Evolutionary conservation across 2,329 filamentous ascomycete species (phyloP), one percentile per base, ranked within the genome.

Genomic region (Fusarium agapanthi): DNA sequence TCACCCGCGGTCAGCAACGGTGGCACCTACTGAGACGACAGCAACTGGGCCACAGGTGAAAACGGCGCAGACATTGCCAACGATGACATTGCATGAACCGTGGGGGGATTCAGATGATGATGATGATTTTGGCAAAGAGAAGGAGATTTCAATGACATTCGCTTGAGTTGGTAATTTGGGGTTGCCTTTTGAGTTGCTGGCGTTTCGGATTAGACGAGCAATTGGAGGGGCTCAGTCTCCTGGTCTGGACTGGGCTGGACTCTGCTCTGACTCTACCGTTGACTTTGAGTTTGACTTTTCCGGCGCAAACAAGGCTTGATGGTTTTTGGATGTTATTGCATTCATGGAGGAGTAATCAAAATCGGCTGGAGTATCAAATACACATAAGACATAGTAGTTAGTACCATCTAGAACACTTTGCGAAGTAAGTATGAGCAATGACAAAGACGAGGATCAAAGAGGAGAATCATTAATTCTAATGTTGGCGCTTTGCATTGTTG

Each of bases 91-190:
- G 35, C 75, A 84, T 68, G 83, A 95, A 87, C 88, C 92, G 3
- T 95, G 93, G 93, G 90, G 88, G 7, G 92, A 89, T 57, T 85
- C 89, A 14, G 86, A 88, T 50, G 91, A 93, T 48, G 32, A 32
- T 34, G 88, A 91, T 35, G 88, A 92, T 58, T 92, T 92, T 83
- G 91, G 90, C 24, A 87, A 88, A 77, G 92, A 94, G 80, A 89
- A 90, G 79, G 92, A 94, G 81, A 93, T 95, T 71, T 88, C 89
- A 37, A 92, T 95, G 92, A 94, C 92, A 71, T 95, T 95, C 88
- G 93, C 92, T 81, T 93, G 59, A 70, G 47, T 43, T 43, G 47
- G 37, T 54, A 43, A 62, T 44, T 32, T n/a, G 48, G 65, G 62
- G 44, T 57, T 58, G 34, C 28, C 32, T 63, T 62, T 57, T 59